Evolutionary conservation across 768 basidiomycete species (phyloP).

Genomic region (Auriscalpium microsporum): DNA sequence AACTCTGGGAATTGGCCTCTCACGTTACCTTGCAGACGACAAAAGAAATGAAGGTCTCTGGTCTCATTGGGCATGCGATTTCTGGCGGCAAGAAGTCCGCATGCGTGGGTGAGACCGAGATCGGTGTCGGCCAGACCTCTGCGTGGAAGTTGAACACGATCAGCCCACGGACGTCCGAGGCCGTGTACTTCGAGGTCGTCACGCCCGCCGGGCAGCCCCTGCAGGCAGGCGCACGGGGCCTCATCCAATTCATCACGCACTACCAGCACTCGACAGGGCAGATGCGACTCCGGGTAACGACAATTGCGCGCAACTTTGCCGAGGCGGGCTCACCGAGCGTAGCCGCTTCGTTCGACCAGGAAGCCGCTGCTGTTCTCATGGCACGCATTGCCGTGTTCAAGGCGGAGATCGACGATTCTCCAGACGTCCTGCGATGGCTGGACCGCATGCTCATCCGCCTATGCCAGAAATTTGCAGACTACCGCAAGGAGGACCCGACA

Average conservation of each 20-base stretch:
- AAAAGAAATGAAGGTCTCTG: conserved; percentile 97
- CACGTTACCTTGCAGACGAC: conserved; percentile 57
- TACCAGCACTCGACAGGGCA: conserved; percentile 98
- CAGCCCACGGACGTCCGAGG: conserved; percentile 78
- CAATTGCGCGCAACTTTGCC: conserved; percentile 94
- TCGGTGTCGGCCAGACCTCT: conserved; percentile 96
- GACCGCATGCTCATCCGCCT: conserved; percentile 97
- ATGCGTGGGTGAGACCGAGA: conserved; percentile 97
- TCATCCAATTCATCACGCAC: conserved; percentile 97
- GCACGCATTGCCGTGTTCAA: conserved; percentile 98
- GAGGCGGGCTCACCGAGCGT: conserved; percentile 94
- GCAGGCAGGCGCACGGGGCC: conserved; percentile 81
- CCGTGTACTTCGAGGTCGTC: conserved; percentile 97
- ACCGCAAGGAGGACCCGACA: conserved; percentile 92
- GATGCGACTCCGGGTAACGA: conserved; percentile 92
- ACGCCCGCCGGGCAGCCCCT: conserved; percentile 93
- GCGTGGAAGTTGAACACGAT: conserved; percentile 96
- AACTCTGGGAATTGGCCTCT: not conserved
- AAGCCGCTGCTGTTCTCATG: conserved; percentile 96
- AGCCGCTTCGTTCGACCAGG: conserved; percentile 93
- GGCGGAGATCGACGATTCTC: conserved; percentile 96
- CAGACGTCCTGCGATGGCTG: conserved; percentile 94
- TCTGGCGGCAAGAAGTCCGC: conserved; percentile 94
- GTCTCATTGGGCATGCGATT: conserved; percentile 94
- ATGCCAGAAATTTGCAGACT: conserved; percentile 99